Conservation (phyloP, 1,284 basidiomycete genomes). For the Heterobasidion occidentale region DNA sequence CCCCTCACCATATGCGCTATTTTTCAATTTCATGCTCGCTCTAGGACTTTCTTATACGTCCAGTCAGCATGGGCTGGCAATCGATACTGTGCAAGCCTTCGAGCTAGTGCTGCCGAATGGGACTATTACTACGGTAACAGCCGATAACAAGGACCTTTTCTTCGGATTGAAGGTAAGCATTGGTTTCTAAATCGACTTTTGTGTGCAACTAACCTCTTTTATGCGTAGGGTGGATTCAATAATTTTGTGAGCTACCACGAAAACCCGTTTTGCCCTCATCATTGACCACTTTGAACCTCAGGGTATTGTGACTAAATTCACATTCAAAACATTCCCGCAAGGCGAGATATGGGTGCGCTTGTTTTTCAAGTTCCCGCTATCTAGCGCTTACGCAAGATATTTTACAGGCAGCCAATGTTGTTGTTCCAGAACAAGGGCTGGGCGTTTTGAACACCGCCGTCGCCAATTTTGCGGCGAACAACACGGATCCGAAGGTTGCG, state of each 20-base stretch:
- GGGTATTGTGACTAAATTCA: constrained; percentile 11
- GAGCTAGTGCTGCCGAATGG: constrained; percentile 45
- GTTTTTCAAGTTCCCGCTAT: not conserved
- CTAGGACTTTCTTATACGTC: constrained; percentile 46
- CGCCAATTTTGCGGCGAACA: not conserved
- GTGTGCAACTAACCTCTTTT: not conserved
- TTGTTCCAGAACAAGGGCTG: constrained; percentile 19
- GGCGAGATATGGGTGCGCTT: constrained; percentile 5
- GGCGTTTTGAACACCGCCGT: constrained; percentile 14
- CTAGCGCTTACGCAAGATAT: not conserved
- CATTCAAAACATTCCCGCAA: constrained; percentile 2
- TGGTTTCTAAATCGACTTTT: no score
- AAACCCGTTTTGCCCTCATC: not conserved
- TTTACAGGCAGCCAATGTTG: not conserved
- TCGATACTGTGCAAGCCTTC: constrained; percentile 39
- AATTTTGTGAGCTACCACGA: constrained; percentile 6
- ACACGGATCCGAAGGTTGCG: constrained; percentile 4
- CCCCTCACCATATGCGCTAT: not conserved
- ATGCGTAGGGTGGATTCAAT: constrained; percentile 6
- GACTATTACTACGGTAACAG: constrained; percentile 29
- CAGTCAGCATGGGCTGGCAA: constrained; percentile 41
- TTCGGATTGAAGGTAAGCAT: constrained; percentile 26
- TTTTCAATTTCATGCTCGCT: not conserved
- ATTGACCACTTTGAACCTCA: not conserved
- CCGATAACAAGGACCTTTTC: constrained; percentile 32